These are phyloP conservation scores for Tylopilus vinaceipallidus DNA, from an alignment of 768 basidiomycete genomes.

Conservation along the genomic window DNA sequence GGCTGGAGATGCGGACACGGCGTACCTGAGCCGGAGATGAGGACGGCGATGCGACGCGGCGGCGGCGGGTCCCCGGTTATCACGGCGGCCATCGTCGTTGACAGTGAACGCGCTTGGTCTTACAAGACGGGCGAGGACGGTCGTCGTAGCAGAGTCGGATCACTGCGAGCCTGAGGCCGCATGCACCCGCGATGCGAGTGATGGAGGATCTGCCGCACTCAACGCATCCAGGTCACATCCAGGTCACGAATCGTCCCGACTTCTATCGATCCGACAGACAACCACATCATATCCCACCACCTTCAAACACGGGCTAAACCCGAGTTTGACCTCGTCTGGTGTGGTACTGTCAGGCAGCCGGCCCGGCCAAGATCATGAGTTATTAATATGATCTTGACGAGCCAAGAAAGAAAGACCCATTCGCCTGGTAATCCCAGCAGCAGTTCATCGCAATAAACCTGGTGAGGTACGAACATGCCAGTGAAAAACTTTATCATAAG, in stretches of 20 bases:
- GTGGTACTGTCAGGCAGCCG: not conserved
- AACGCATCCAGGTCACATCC: too few relatives aligned
- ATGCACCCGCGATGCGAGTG: too few relatives aligned
- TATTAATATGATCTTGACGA: not conserved
- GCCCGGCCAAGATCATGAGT: too few relatives aligned
- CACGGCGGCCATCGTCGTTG: constrained; percentile 3
- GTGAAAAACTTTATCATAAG: not conserved
- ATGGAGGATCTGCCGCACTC: too few relatives aligned
- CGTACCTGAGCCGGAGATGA: constrained; percentile 67
- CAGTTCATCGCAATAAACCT: not conserved
- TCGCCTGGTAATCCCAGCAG: not conserved
- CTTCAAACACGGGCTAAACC: not conserved
- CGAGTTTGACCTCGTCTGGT: not conserved
- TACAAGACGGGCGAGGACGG: constrained; percentile 1
- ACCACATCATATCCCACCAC: too few relatives aligned
- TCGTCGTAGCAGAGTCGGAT: constrained; percentile 4
- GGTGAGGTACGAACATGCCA: not conserved
- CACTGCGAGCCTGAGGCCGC: too few relatives aligned
- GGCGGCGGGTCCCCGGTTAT: not conserved
- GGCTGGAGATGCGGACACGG: too few relatives aligned
- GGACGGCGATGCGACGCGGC: constrained; percentile 27
- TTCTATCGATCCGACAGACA: too few relatives aligned
- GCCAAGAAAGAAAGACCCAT: not conserved
- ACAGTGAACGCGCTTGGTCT: not conserved
- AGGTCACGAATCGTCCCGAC: too few relatives aligned